Base-by-base conservation (phyloP, 805 yeast genomes). In the Cyberlindnera veronae region DNA sequence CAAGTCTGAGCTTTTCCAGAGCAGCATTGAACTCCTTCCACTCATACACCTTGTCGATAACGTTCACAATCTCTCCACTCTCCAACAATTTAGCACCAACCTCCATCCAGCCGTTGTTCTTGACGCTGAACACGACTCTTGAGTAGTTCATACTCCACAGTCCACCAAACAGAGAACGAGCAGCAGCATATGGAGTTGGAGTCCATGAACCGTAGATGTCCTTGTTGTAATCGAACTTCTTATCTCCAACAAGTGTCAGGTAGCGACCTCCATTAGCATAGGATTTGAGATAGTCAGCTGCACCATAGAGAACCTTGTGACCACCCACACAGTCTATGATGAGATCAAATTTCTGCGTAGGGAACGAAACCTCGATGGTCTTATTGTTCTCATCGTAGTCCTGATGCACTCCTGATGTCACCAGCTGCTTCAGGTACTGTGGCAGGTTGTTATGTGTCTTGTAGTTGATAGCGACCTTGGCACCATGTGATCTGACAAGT, bases 241-340 rank as follows among this genome's bases (percentile, higher is more conserved):
- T 55, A 49, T 83, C 89, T 13, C 95, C 95, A 11, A 72, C 77
- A 21, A 82, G 69, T 6, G 85, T 74, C 8, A 75, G 61, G 52
- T 74, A 84, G 29, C 69, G 63, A 14, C 80, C 76, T 5, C 77
- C 75, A 33, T 66, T 60, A 24, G 64, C 48, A 16, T 60, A 54
- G 9, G 68, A 55, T 44, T 68, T 71, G 41, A 84, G 61, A 20
- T 70, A 67, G 24, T 64, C 50, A 9, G 60, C 51, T 19, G 76
- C 65, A 4, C 39, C 43, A 9, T 52, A 37, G 5, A 83, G 68
- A 23, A 24, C 28, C 13, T 74, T 77, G 34, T 68, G 67, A 31
- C 84, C 84, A 29, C 96, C 93, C 36, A 78, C 73, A 45, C 81
- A 72, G 62, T 88, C 95, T 11, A 83, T 54, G n/a, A 84, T 75